Percentiles rank a stretch among this genome's conserved stretches.
These are phyloP conservation scores for Macrophomina pseudophaseolina DNA, from an alignment of 2,329 filamentous ascomycete species.

Conservation along the genomic window DNA sequence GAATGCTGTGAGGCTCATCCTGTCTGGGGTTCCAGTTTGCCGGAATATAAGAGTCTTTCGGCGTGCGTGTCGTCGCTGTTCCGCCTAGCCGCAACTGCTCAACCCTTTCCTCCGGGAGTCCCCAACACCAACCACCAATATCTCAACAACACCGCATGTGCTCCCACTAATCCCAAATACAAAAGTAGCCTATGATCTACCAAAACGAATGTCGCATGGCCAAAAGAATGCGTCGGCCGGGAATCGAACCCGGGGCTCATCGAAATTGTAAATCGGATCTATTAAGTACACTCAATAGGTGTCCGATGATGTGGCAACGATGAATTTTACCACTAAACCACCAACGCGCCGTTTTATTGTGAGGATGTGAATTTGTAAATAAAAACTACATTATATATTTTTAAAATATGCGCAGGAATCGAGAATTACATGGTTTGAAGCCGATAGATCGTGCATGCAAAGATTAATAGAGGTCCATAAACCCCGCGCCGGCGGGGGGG, in stretches of 20 bases:
- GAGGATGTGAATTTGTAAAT: too few species aligned
- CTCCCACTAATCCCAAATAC: neutral
- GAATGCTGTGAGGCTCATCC: too few species aligned
- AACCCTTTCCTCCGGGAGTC: too few species aligned
- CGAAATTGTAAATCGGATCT: neutral
- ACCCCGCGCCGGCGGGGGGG: too few species aligned
- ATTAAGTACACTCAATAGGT: neutral
- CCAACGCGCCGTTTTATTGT: neutral
- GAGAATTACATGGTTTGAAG: too few species aligned
- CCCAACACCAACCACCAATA: neutral
- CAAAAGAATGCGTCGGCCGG: conserved; percentile 14
- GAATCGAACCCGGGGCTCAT: conserved; percentile 24
- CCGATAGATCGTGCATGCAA: too few species aligned
- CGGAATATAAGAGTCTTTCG: too few species aligned
- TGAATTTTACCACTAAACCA: conserved; percentile 25
- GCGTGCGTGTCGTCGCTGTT: too few species aligned
- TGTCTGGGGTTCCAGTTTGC: too few species aligned
- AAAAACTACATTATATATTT: neutral
- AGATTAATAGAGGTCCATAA: too few species aligned
- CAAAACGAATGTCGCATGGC: neutral
- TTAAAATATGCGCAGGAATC: too few species aligned
- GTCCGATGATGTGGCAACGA: conserved; percentile 5
- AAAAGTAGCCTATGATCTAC: neutral
- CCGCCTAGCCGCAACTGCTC: too few species aligned
- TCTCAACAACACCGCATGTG: neutral